These are phyloP conservation scores for Geotrichum australiense DNA, from an alignment of 1,139 yeast genomes.

Conservation along the genomic window DNA sequence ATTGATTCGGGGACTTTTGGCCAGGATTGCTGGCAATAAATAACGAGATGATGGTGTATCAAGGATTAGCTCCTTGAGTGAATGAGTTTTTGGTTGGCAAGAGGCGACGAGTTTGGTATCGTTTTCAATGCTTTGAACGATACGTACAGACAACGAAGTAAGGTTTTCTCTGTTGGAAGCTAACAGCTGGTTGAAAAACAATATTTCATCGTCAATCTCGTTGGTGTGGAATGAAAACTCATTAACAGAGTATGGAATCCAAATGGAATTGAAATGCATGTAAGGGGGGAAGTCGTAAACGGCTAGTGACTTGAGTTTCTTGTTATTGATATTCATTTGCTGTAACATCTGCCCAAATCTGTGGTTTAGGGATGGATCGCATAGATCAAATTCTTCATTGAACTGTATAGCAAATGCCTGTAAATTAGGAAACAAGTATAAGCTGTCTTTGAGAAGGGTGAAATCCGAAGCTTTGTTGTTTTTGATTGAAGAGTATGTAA, in stretches of 20 bases:
- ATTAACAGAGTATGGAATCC: slow-evolving; percentile 6
- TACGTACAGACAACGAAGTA: slow-evolving; percentile 5
- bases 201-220: slow-evolving; percentile 9
- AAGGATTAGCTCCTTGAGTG: slow-evolving; percentile 5
- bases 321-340: neutral
- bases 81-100: neutral
- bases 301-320: slow-evolving; percentile 3
- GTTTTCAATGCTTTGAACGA: slow-evolving; percentile 9
- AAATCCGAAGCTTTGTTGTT: slow-evolving; percentile 10
- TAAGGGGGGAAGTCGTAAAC: slow-evolving; percentile 14
- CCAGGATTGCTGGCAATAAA: slow-evolving; percentile 3
- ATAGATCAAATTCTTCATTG: slow-evolving; percentile 11
- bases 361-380: slow-evolving; percentile 7
- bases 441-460: slow-evolving; percentile 1
- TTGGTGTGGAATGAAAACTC: slow-evolving; percentile 14
- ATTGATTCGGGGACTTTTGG: neutral
- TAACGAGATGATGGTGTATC: slow-evolving; percentile 6
- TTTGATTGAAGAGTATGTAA: slow-evolving; percentile 3
- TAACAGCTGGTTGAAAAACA: slow-evolving; percentile 2
- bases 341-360: slow-evolving; percentile 3
- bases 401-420: slow-evolving; percentile 5
- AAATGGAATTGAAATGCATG: slow-evolving; percentile 8
- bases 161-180: slow-evolving; percentile 4
- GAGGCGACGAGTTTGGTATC: neutral
- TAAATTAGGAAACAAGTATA: slow-evolving; percentile 5